A percentile compares a stretch with the other conserved stretches of the same genome.
These are phyloP conservation scores for Xylaria sp. DNA, from an alignment of 2,329 filamentous ascomycete genomes.

Conservation along the genomic window DNA sequence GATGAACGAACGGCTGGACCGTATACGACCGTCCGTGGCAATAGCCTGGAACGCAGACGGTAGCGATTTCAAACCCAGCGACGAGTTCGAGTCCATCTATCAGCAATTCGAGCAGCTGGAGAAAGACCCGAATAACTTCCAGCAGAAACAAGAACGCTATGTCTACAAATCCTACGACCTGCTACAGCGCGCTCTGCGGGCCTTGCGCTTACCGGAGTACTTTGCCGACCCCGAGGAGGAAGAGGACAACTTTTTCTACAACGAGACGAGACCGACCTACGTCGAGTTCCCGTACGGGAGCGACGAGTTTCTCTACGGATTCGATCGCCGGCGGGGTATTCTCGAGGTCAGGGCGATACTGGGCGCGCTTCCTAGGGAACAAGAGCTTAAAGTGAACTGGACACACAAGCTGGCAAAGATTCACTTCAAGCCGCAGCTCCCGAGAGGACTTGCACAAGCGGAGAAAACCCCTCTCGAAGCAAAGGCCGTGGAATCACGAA, in stretches of 20 bases:
- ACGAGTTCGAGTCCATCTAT: constrained; percentile 1
- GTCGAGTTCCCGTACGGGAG: constrained; percentile 15
- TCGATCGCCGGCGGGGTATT: constrained; percentile 3
- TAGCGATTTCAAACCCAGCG: not conserved
- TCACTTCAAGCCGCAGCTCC: no score
- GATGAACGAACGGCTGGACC: not conserved
- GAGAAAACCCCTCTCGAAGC: no score
- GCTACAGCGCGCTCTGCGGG: not conserved
- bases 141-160: not conserved
- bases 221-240: not conserved
- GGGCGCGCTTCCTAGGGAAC: not conserved
- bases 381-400: no score
- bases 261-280: constrained; percentile 9
- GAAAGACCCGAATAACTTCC: not conserved
- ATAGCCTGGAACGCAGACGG: constrained; percentile 1
- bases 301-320: constrained; percentile 9
- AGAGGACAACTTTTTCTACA: constrained; percentile 4
- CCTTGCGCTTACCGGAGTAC: not conserved
- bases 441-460: no score
- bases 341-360: not conserved
- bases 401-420: not conserved
- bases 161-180: not conserved
- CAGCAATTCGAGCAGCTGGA: not conserved
- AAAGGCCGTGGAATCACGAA: no score
- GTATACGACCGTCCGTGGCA: not conserved